Conservation (phyloP, 2,329 filamentous ascomycete species). For the Fusarium sp. region DNA sequence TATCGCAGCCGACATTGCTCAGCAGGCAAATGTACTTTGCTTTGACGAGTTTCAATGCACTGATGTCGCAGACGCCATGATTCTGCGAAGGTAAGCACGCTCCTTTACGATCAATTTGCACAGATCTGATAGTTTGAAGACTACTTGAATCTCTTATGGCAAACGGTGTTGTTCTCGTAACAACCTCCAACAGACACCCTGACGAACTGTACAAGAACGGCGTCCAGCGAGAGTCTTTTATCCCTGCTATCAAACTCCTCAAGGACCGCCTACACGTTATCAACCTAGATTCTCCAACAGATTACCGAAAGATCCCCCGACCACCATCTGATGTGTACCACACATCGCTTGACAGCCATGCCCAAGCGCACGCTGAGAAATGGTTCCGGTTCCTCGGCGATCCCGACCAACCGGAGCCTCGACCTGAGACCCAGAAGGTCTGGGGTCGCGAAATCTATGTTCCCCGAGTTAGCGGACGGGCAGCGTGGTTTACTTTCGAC, state of each 20-base stretch:
- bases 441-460: conserved; percentile 94
- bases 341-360: conserved; percentile 82
- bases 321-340: conserved; percentile 96
- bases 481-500: conserved; percentile 91
- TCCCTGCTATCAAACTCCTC: conserved; percentile 93
- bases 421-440: conserved; percentile 81
- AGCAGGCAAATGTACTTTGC: conserved; percentile 85
- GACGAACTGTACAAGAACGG: conserved; percentile 98
- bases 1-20: conserved; percentile 93
- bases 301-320: conserved; percentile 96
- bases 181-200: conserved; percentile 96
- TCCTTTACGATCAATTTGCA: not conserved
- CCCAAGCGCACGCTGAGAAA: conserved; percentile 84
- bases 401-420: conserved; percentile 77
- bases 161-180: conserved; percentile 95
- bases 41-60: conserved; percentile 99
- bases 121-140: conserved; percentile 52
- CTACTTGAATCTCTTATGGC: conserved; percentile 92
- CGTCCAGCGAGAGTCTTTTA: conserved; percentile 93
- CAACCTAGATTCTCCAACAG: conserved; percentile 93
- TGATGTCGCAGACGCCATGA: conserved; percentile 99
- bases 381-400: conserved; percentile 98
- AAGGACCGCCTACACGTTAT: conserved; percentile 87
- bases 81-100: conserved; percentile 73
- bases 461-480: conserved; percentile 85